These are phyloP conservation scores for Lophium mytilinum DNA, from an alignment of 495 filamentous ascomycete genomes.

Conservation along the genomic window DNA sequence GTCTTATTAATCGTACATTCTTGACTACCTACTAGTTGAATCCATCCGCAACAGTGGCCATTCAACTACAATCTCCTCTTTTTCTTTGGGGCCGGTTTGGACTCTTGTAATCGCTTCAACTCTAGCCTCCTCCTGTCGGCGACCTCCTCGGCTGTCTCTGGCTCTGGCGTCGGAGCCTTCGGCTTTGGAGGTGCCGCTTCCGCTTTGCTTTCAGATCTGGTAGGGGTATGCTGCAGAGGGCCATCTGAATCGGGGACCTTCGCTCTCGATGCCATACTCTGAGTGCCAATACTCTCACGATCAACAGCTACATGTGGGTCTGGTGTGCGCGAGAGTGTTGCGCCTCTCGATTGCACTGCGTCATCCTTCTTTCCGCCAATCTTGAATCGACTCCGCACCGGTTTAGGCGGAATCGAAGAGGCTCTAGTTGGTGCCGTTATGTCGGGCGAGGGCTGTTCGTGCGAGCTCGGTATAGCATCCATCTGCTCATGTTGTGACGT, in stretches of 20 bases:
- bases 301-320: not conserved
- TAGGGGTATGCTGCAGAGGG: not conserved
- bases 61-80: conserved; percentile 29
- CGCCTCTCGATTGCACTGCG: not conserved
- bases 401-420: not conserved
- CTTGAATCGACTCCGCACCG: conserved; percentile 9
- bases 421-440: not conserved
- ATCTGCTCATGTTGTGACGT: too few relatives aligned
- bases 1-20: too few relatives aligned
- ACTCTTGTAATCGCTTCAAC: conserved; percentile 31
- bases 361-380: conserved; percentile 16
- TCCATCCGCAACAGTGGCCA: not conserved
- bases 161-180: conserved; percentile 4
- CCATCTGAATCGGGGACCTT: not conserved
- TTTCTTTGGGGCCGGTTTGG: conserved; percentile 32
- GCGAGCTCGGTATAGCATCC: too few relatives aligned
- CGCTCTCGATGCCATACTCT: too few relatives aligned
- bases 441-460: not conserved
- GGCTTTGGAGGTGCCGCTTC: conserved; percentile 8
- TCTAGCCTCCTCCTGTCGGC: conserved; percentile 32
- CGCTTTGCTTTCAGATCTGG: not conserved
- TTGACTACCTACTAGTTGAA: not conserved
- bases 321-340: not conserved
- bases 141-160: conserved; percentile 32
- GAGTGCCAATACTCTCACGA: too few relatives aligned